Evolutionary conservation across 129 eudicot genomes (phyloP).

Genomic region (Dittrichia graveolens): DNA sequence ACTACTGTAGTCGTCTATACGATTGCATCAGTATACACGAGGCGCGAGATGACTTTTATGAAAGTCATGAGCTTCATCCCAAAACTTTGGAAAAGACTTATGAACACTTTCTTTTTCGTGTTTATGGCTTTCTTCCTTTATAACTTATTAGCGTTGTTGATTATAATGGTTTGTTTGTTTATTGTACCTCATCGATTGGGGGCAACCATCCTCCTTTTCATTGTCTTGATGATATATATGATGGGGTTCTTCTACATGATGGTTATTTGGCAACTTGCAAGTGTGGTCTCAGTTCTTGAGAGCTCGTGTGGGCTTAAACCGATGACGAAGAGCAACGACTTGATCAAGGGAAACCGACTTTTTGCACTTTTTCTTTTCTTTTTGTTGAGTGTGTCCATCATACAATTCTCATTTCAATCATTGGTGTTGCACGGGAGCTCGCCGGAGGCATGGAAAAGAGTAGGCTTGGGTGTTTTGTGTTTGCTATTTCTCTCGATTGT

Average conservation of each 20-base stretch:
- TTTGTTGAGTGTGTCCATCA: conserved; percentile 23
- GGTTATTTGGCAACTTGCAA: conserved; percentile 67
- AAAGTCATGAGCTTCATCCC: conserved; percentile 53
- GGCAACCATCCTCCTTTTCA: neutral
- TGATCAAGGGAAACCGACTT: conserved; percentile 58
- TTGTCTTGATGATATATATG: conserved; percentile 22
- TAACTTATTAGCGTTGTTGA: conserved; percentile 25
- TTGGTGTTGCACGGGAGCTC: conserved; percentile 34
- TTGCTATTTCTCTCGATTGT: conserved; percentile 35
- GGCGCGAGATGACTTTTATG: conserved; percentile 43
- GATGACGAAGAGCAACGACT: conserved; percentile 52
- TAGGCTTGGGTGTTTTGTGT: conserved; percentile 40
- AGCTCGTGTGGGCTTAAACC: conserved; percentile 62
- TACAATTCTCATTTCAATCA: conserved; percentile 26
- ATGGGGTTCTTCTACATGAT: conserved; percentile 51
- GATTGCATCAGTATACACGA: conserved; percentile 53
- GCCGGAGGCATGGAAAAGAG: conserved; percentile 28
- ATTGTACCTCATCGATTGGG: neutral
- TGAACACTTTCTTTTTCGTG: conserved; percentile 54
- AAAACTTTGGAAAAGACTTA: conserved; percentile 57
- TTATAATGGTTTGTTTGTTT: neutral
- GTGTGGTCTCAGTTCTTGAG: conserved; percentile 64
- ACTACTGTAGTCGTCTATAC: conserved; percentile 73
- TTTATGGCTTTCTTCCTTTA: conserved; percentile 40
- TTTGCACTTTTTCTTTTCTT: conserved; percentile 43